These are phyloP conservation scores for Chlorophyllum brunneum DNA, from an alignment of 768 basidiomycete species.

Conservation along the genomic window DNA sequence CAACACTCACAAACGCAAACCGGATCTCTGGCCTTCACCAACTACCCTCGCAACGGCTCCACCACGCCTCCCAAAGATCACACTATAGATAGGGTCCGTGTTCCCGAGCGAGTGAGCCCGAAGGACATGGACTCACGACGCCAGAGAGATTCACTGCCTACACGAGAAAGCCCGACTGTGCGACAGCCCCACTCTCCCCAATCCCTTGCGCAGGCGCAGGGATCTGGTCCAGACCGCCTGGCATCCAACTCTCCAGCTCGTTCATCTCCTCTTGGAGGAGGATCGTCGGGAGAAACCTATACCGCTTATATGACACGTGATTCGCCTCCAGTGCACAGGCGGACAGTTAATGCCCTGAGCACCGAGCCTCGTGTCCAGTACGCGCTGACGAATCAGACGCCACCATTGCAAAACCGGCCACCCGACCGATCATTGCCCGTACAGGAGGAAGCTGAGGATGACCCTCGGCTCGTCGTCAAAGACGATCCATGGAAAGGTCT, in stretches of 20 bases:
- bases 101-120: constrained; percentile 49
- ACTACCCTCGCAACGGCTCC: constrained; percentile 24
- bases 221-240: constrained; percentile 51
- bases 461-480: constrained; percentile 35
- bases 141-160: constrained; percentile 36
- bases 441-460: constrained; percentile 75
- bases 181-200: constrained; percentile 38
- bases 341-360: constrained; percentile 21
- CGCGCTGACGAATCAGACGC: constrained; percentile 45
- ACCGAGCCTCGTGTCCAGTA: constrained; percentile 27
- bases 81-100: constrained; percentile 52
- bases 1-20: constrained; percentile 51
- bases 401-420: constrained; percentile 55
- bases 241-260: constrained; percentile 38
- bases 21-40: constrained; percentile 28
- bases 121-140: constrained; percentile 41
- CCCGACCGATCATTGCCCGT: constrained; percentile 70
- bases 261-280: constrained; percentile 41
- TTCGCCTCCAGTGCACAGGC: constrained; percentile 30
- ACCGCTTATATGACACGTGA: constrained; percentile 44
- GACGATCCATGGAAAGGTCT: constrained; percentile 31
- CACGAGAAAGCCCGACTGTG: constrained; percentile 43
- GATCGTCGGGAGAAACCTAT: constrained; percentile 37
- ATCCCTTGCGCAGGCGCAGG: constrained; percentile 33
- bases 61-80: constrained; percentile 50